Base-by-base conservation (phyloP, 2,329 filamentous ascomycete genomes). In the Alternaria longipes region DNA sequence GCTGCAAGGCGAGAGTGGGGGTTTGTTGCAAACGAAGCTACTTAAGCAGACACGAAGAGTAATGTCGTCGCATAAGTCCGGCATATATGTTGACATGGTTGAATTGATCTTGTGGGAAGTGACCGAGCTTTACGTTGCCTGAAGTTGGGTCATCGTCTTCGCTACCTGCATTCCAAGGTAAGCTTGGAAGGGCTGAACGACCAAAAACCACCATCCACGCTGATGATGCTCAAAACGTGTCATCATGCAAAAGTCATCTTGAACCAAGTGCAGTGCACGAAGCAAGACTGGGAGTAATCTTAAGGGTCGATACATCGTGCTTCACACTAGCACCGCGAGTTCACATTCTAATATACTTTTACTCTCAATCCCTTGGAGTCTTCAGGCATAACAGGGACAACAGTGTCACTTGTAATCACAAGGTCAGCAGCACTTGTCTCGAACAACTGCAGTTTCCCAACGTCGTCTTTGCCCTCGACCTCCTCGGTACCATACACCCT, bases 401-500 rank as follows among this genome's bases (percentile, higher is more conserved):
- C 18, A 30, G 50, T 53, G 44, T 53, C 38, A 20, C 38, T 53
- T 16, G 50, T 53, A 22, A 53, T 53, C 18, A 53, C 50, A 11
- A 53, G 26, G 7, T 44, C 50, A 30, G 38, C 50, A n/a, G 50
- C 38, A 16, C 38, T 53, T 18, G 53, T 55, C 32, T 55, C 53
- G n/a, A 55, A 55, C 24, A 55, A 55, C n/a, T 55, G 16, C 16
- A 55, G 11, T 16, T 38, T 53, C n/a, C 50, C 50, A 24, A 53
- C 38, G 5, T 53, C 50, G 32, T 53, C 50, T 38, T 53, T 53
- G 6, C 50, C 50, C 22, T 53, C n/a, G 18, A 53, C 11, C n/a
- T 53, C 24, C 3, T 53, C 11, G 1, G 36, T 53, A 44, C 50
- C 26, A 18, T 40, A 38, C 5, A 55, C 30, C 32, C 53, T 47